phyloP scores from a whole-genome alignment of 2,329 filamentous ascomycete species.

The Pseudogymnoascus sp. region DNA sequence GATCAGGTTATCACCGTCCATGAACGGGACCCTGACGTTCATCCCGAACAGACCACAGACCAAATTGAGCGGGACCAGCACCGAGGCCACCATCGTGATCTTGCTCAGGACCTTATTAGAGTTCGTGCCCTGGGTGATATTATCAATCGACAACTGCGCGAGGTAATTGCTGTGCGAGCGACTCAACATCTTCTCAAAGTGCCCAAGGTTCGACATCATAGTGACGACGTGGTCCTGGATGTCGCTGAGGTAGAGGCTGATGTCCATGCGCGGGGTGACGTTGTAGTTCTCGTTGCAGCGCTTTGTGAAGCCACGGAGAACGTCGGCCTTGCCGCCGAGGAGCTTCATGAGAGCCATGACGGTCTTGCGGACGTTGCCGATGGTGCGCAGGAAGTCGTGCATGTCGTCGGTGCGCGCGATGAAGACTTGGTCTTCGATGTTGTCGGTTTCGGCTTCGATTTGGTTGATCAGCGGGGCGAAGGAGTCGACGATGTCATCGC shows the following conservation, averaged over 20 bases:
- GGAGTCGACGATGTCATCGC: constrained; percentile 93
- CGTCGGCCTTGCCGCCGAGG: constrained; percentile 94
- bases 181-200: constrained; percentile 96
- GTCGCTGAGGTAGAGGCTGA: constrained; percentile 91
- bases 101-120: constrained; percentile 89
- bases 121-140: constrained; percentile 76
- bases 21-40: constrained; percentile 71
- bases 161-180: constrained; percentile 94
- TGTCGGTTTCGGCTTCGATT: constrained; percentile 81
- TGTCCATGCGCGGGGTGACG: constrained; percentile 90
- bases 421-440: constrained; percentile 93
- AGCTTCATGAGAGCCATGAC: constrained; percentile 90
- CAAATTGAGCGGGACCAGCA: constrained; percentile 92
- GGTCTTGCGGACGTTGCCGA: constrained; percentile 86
- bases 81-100: constrained; percentile 87
- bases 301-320: constrained; percentile 95
- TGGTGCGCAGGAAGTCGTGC: constrained; percentile 74
- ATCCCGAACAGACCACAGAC: constrained; percentile 66
- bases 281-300: constrained; percentile 97
- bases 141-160: constrained; percentile 87
- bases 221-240: constrained; percentile 99
- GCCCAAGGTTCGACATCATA: constrained; percentile 92
- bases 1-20: constrained; percentile 32
- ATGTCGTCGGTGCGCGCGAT: constrained; percentile 86
- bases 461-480: constrained; percentile 85